Evolutionary conservation across 2,329 filamentous ascomycete genomes (phyloP).

Genomic region (Thielaviopsis musarum): DNA sequence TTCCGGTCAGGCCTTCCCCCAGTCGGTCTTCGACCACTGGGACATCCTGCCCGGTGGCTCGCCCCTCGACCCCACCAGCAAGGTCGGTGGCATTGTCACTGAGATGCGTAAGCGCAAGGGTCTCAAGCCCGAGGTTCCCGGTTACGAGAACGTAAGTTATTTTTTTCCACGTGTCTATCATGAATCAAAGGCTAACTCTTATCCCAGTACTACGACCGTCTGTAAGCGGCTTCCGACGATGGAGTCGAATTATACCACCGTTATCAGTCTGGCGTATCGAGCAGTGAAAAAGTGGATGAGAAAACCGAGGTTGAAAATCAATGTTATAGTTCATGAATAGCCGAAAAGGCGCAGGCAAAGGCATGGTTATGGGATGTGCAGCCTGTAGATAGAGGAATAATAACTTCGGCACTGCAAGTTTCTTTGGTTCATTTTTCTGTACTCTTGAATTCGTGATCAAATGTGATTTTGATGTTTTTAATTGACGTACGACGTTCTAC

Average conservation of each 20-base stretch:
- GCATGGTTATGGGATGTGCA: conserved; percentile 6
- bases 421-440: not conserved
- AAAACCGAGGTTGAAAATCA: conserved; percentile 11
- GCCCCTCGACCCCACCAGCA: conserved; percentile 64
- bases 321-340: conserved; percentile 2
- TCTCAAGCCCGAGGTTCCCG: conserved; percentile 90
- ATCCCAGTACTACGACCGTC: conserved; percentile 11
- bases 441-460: not conserved
- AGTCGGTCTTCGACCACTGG: conserved; percentile 98
- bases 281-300: conserved; percentile 12
- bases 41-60: conserved; percentile 89
- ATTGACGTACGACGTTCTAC: not conserved
- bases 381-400: conserved; percentile 10
- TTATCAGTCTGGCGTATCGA: conserved; percentile 7
- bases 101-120: conserved; percentile 98
- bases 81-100: conserved; percentile 68
- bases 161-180: not conserved
- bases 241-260: conserved; percentile 11
- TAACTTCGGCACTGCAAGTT: conserved; percentile 12
- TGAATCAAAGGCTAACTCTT: not conserved
- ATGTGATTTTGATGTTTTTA: too few species aligned
- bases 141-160: conserved; percentile 71
- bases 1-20: conserved; percentile 95
- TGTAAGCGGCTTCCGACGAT: conserved; percentile 11
- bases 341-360: conserved; percentile 4